Percentiles rank a stretch among this genome's conserved stretches.
Evolutionary conservation across 345 rosid genomes (phyloP).

Genomic region (Citrus maxima): DNA sequence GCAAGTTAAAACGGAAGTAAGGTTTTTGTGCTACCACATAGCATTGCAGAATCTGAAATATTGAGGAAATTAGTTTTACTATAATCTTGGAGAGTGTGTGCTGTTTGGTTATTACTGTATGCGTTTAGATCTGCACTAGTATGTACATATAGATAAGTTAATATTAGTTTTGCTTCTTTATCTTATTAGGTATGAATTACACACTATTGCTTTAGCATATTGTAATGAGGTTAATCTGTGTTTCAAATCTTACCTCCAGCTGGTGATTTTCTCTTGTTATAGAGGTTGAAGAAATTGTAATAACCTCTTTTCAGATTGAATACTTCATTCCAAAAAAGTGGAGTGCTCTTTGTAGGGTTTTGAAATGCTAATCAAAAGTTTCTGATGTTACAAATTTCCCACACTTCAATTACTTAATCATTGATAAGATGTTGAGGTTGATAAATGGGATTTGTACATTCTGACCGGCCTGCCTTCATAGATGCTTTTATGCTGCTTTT

Average conservation of each 20-base stretch:
- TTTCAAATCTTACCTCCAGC: background rate
- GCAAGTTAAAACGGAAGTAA: constrained; percentile 95
- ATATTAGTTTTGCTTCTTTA: background rate
- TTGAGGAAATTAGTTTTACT: background rate
- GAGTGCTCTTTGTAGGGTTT: background rate
- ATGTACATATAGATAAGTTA: background rate
- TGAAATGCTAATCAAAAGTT: background rate
- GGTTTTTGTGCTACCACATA: constrained; percentile 11
- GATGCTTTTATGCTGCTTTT: background rate
- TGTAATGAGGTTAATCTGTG: background rate
- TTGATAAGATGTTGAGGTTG: background rate
- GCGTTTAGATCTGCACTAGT: background rate
- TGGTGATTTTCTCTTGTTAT: background rate
- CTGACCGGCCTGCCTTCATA: background rate
- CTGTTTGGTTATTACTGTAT: background rate
- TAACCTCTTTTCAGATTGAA: background rate
- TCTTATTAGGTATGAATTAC: background rate
- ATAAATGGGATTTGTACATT: background rate
- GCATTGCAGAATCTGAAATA: background rate
- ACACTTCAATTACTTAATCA: background rate
- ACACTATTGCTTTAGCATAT: background rate
- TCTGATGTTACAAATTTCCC: background rate
- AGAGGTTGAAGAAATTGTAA: background rate
- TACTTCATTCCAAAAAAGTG: background rate
- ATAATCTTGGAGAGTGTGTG: background rate